Conservation (phyloP, 495 filamentous ascomycete species). For the Filosporella fistucella region DNA sequence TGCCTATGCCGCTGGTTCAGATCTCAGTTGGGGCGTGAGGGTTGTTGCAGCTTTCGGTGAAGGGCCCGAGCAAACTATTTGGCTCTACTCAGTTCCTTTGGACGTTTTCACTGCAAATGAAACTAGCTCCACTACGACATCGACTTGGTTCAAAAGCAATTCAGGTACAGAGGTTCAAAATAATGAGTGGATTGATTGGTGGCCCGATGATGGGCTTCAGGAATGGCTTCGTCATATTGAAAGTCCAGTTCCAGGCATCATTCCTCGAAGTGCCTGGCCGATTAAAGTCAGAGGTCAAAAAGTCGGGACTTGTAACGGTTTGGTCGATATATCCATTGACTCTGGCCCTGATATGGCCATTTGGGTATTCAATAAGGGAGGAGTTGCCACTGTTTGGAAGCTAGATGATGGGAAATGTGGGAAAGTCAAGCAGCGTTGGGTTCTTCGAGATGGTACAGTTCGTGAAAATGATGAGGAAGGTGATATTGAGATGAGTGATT, state of each 20-base stretch:
- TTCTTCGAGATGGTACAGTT: slow-evolving; percentile 24
- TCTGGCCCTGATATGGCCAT: slow-evolving; percentile 31
- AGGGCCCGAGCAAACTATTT: slow-evolving; percentile 34
- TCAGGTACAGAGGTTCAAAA: neutral
- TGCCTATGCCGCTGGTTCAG: slow-evolving; percentile 54
- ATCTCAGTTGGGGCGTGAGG: slow-evolving; percentile 56
- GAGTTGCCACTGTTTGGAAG: slow-evolving; percentile 28
- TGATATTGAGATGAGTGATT: slow-evolving; percentile 19
- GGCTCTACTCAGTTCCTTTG: slow-evolving; percentile 59
- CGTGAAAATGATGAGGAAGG: slow-evolving; percentile 17
- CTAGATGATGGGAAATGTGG: slow-evolving; percentile 22
- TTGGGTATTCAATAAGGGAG: slow-evolving; percentile 36
- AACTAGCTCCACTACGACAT: neutral
- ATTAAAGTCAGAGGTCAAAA: slow-evolving; percentile 31
- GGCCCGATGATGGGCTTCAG: slow-evolving; percentile 17
- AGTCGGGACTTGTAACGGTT: slow-evolving; percentile 27
- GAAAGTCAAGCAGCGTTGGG: slow-evolving; percentile 3
- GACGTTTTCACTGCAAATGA: slow-evolving; percentile 46
- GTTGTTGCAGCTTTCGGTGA: slow-evolving; percentile 55
- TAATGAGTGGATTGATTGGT: slow-evolving; percentile 20
- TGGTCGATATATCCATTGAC: slow-evolving; percentile 35
- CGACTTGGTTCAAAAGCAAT: neutral
- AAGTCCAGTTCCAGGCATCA: slow-evolving; percentile 16
- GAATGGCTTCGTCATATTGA: slow-evolving; percentile 12
- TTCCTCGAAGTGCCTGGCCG: slow-evolving; percentile 23